Percentiles rank a stretch among this genome's conserved stretches.
These are phyloP conservation scores for Basidiobolus meristosporus DNA, from an alignment of 371 early-diverging fungal genomes.

Conservation along the genomic window DNA sequence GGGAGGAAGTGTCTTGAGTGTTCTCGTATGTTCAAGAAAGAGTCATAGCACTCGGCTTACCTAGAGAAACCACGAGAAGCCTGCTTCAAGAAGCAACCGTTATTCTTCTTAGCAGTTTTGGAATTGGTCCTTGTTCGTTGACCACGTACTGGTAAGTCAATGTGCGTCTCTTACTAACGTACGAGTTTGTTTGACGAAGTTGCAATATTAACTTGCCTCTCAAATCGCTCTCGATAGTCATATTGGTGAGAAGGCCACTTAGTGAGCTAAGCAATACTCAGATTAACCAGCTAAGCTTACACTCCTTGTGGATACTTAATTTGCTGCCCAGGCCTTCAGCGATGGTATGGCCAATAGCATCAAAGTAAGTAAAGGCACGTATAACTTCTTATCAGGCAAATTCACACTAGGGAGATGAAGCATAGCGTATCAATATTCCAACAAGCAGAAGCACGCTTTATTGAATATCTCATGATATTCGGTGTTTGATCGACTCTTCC, in stretches of 20 bases:
- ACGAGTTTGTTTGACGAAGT: conserved; percentile 62
- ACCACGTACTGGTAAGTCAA: conserved; percentile 83
- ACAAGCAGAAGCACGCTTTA: too few relatives aligned
- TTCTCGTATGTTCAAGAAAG: too few relatives aligned
- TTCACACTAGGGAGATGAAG: conserved; percentile 83
- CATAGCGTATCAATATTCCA: too few relatives aligned
- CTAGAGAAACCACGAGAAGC: too few relatives aligned
- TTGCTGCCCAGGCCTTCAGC: conserved; percentile 54
- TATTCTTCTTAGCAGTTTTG: conserved; percentile 71
- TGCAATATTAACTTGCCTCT: conserved; percentile 58
- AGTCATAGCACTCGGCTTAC: too few relatives aligned
- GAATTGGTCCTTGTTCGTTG: conserved; percentile 78
- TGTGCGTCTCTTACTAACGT: conserved; percentile 69
- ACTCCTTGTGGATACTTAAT: conserved; percentile 53
- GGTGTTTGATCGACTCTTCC: not conserved
- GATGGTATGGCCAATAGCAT: conserved; percentile 75
- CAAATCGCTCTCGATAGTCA: conserved; percentile 84
- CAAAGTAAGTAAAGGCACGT: conserved; percentile 58
- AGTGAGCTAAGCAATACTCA: conserved; percentile 76
- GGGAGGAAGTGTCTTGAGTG: too few relatives aligned
- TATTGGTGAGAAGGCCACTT: conserved; percentile 58
- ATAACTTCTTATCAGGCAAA: conserved; percentile 69
- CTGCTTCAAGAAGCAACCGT: conserved; percentile 28
- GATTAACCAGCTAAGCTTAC: conserved; percentile 60
- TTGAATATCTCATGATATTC: too few relatives aligned